Evolutionary conservation across 768 basidiomycete species (phyloP).

Genomic region (Podaxis pistillaris): DNA sequence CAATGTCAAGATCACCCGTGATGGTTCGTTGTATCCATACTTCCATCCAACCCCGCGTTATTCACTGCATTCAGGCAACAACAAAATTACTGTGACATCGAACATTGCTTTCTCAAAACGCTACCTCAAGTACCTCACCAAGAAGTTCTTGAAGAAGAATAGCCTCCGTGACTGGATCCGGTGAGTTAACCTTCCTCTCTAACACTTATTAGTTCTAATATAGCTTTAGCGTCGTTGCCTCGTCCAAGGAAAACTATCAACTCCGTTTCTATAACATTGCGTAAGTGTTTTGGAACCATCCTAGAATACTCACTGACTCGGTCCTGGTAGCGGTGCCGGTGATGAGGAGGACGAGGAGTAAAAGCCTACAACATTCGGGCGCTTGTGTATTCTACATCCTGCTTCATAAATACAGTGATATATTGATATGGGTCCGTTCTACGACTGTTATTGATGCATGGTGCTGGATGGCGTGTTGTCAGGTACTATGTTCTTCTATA

Average conservation of each 20-base stretch:
- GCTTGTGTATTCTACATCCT: neutral
- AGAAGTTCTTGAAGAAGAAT: conserved; percentile 99
- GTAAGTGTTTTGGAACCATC: conserved; percentile 40
- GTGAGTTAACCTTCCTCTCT: conserved; percentile 32
- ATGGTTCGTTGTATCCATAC: conserved; percentile 55
- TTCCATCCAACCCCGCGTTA: neutral
- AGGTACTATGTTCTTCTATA: neutral
- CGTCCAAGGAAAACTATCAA: conserved; percentile 90
- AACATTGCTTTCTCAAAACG: conserved; percentile 93
- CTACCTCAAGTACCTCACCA: conserved; percentile 98
- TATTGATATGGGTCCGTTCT: neutral
- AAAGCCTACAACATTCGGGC: neutral
- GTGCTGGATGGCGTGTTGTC: neutral
- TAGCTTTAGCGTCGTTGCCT: conserved; percentile 75
- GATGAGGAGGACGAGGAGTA: conserved; percentile 36
- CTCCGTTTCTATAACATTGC: conserved; percentile 94
- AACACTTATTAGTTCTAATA: conserved; percentile 6
- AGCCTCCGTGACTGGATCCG: conserved; percentile 95
- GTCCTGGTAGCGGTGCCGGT: conserved; percentile 26
- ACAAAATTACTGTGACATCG: conserved; percentile 82
- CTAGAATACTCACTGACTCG: conserved; percentile 14
- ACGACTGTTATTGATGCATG: neutral
- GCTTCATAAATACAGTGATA: neutral
- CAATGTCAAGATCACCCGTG: conserved; percentile 79
- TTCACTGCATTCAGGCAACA: conserved; percentile 51